These are phyloP conservation scores for Suillus tomentosus DNA, from an alignment of 768 basidiomycete genomes.

Conservation along the genomic window DNA sequence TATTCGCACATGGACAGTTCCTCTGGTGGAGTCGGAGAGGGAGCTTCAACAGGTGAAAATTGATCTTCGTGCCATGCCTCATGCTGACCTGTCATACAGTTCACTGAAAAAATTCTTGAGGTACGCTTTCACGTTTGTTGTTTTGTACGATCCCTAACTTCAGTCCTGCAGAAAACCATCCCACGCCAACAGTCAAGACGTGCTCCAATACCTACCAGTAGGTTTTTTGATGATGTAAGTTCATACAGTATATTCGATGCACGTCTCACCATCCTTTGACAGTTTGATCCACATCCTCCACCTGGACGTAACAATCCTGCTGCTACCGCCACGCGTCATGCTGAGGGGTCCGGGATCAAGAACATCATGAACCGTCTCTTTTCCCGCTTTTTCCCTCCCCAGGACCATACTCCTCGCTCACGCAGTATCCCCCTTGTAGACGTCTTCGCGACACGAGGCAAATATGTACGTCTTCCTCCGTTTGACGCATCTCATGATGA, in stretches of 20 bases:
- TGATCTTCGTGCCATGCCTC: neutral
- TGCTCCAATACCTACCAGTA: neutral
- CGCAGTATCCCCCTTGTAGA: neutral
- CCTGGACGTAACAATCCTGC: neutral
- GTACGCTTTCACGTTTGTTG: neutral
- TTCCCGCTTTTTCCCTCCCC: neutral
- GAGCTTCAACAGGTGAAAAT: neutral
- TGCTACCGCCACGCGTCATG: neutral
- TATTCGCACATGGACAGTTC: neutral
- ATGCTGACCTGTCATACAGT: neutral
- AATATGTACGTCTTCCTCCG: neutral
- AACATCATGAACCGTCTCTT: neutral
- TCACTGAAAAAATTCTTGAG: neutral
- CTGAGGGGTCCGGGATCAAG: neutral
- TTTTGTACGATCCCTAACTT: neutral
- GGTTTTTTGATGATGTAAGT: neutral
- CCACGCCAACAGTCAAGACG: neutral
- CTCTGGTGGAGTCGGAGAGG: neutral
- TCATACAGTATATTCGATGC: neutral
- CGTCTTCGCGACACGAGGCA: neutral
- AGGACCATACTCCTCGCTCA: neutral
- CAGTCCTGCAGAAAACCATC: neutral
- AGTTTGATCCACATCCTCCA: neutral
- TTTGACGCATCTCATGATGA: neutral
- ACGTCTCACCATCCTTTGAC: neutral